Evolutionary conservation across 306 rosid genomes (phyloP).

Genomic region (Vigna unguiculata): DNA sequence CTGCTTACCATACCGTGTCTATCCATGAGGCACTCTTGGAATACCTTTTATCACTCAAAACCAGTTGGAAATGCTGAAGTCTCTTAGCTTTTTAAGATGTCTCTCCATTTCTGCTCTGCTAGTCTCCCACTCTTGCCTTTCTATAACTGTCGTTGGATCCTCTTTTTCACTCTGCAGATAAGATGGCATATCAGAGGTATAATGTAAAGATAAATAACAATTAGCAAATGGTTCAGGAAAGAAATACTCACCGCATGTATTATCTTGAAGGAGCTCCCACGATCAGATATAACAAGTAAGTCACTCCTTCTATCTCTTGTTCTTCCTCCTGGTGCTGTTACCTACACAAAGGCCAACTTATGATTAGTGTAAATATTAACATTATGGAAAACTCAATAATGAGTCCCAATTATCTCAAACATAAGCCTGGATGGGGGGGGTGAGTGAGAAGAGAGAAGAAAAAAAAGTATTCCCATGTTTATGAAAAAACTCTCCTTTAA

Average conservation of each 20-base stretch:
- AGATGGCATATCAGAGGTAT: constrained; percentile 36
- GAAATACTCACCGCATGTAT: constrained; percentile 62
- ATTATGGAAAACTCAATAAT: neutral
- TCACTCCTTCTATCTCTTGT: constrained; percentile 85
- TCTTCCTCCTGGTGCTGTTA: constrained; percentile 86
- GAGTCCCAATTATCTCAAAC: neutral
- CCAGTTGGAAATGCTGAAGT: constrained; percentile 89
- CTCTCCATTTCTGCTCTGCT: constrained; percentile 92
- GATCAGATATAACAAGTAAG: constrained; percentile 81
- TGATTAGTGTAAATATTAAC: constrained; percentile 6
- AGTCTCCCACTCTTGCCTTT: constrained; percentile 80
- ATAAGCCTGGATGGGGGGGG: neutral
- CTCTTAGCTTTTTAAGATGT: constrained; percentile 92
- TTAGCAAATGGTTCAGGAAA: constrained; percentile 36
- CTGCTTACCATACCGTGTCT: constrained; percentile 15
- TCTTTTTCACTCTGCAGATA: constrained; percentile 79
- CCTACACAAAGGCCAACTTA: constrained; percentile 57
- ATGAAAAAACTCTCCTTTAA: neutral
- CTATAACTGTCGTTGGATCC: constrained; percentile 88
- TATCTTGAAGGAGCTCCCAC: constrained; percentile 86
- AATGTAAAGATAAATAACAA: constrained; percentile 26
- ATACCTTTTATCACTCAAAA: constrained; percentile 50
- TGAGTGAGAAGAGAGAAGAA: neutral
- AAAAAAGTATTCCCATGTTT: neutral
- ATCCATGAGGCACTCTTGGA: constrained; percentile 5